phyloP scores from a whole-genome alignment of 805 yeast species.

The Ogataea nitratoaversa region DNA sequence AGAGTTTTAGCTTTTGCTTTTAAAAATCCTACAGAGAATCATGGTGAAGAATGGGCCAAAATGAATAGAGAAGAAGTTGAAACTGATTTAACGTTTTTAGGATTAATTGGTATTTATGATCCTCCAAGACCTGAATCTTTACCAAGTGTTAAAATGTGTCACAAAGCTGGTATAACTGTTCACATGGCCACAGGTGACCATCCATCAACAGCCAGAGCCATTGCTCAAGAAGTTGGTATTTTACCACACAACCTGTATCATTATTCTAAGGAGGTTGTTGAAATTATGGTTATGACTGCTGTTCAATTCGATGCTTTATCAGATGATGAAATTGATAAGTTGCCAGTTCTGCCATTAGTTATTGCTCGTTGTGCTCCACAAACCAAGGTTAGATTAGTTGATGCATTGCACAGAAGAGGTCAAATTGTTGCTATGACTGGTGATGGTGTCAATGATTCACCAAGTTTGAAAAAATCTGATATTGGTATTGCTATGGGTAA shows the following conservation, averaged over 20 bases:
- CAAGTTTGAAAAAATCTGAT: slow-evolving; percentile 70
- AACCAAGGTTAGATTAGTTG: slow-evolving; percentile 78
- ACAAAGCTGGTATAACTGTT: slow-evolving; percentile 71
- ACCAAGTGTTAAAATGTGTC: slow-evolving; percentile 61
- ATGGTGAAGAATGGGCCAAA: slow-evolving; percentile 27
- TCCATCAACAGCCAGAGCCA: slow-evolving; percentile 72
- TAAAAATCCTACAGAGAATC: slow-evolving; percentile 26
- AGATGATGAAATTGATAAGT: slow-evolving; percentile 57
- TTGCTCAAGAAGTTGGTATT: slow-evolving; percentile 79
- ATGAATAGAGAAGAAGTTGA: slow-evolving; percentile 46
- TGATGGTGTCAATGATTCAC: slow-evolving; percentile 82
- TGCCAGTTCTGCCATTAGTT: slow-evolving; percentile 68
- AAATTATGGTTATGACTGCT: slow-evolving; percentile 74
- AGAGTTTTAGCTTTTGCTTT: slow-evolving; percentile 72
- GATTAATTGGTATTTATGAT: slow-evolving; percentile 74
- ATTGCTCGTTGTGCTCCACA: slow-evolving; percentile 83
- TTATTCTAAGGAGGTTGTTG: slow-evolving; percentile 50
- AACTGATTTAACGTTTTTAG: slow-evolving; percentile 50
- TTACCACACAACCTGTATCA: slow-evolving; percentile 57
- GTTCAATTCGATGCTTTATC: slow-evolving; percentile 59
- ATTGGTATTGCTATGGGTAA: slow-evolving; percentile 84
- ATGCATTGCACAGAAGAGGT: slow-evolving; percentile 61
- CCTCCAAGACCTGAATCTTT: slow-evolving; percentile 74
- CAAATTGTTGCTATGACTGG: slow-evolving; percentile 78
- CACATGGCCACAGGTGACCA: slow-evolving; percentile 84